These are phyloP conservation scores for Fusarium buharicum DNA, from an alignment of 2,329 filamentous ascomycete species.

Conservation along the genomic window DNA sequence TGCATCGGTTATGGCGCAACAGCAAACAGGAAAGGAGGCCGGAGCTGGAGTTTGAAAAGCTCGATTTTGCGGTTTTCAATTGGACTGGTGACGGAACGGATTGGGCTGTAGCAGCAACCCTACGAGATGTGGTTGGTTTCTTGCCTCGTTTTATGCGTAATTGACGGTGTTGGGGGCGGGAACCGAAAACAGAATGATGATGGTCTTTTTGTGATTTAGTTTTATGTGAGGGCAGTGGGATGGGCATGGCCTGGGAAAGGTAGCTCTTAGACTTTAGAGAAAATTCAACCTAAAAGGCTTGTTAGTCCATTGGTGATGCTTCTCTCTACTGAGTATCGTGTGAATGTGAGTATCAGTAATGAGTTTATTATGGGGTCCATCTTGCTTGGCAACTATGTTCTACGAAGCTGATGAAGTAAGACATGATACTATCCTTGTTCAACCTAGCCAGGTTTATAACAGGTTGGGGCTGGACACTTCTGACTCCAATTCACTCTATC, in stretches of 20 bases:
- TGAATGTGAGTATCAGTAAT: background rate
- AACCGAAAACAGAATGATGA: slow-evolving; percentile 41
- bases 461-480: too few relatives aligned
- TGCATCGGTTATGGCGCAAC: slow-evolving; percentile 45
- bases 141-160: background rate
- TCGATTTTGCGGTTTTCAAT: slow-evolving; percentile 19
- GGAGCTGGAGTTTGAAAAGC: slow-evolving; percentile 38
- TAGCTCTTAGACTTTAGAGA: slow-evolving; percentile 47
- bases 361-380: background rate
- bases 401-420: background rate
- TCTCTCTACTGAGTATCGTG: background rate
- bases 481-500: too few relatives aligned
- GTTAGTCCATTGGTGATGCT: slow-evolving; percentile 14
- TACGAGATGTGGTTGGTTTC: slow-evolving; percentile 5
- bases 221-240: slow-evolving; percentile 17
- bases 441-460: too few relatives aligned
- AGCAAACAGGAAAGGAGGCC: slow-evolving; percentile 28
- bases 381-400: background rate
- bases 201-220: slow-evolving; percentile 26
- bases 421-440: background rate
- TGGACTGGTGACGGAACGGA: slow-evolving; percentile 3
- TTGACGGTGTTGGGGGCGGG: slow-evolving; percentile 11
- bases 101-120: background rate
- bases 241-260: slow-evolving; percentile 23
- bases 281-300: slow-evolving; percentile 41